Base-by-base conservation (phyloP, 139 green algal species). In the Chlamydomonas sp. region DNA sequence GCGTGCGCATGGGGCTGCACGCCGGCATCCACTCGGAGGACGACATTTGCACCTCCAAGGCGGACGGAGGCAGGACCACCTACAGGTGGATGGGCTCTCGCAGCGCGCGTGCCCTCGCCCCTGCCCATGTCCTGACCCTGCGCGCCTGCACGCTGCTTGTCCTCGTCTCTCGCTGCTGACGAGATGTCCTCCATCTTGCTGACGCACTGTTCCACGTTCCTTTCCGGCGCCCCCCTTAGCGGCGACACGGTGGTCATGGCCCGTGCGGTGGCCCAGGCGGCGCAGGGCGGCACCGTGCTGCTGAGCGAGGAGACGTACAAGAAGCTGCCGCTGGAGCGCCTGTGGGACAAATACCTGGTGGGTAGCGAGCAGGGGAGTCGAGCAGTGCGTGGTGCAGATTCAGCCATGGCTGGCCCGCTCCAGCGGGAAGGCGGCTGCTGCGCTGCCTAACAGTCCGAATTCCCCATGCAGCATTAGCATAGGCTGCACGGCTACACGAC, bases 291-390 rank as follows among this genome's bases (percentile, higher is more conserved):
- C 80, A 90, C 89, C 57, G 76, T 92, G 31, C 82, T 92, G 63
- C 77, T 91, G 66, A 86, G 72, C 57, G 91, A 92, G 80, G 89
- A 89, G 62, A 91, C 88, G 15, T 91, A 92, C 88, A 93, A 91
- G 83, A 91, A 88, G 84, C 84, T 92, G 67, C 84, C 88, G 16
- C 77, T 93, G 60, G 88, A 93, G 85, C 63, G 87, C 60, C 80
- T 93, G 80, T 89, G 81, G 81, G 82, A 91, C 88, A 79, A 83
- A 49, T 89, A 89, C 79, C 79, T 89, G 83, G 88, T 91, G 78
- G 15, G 86, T 63, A 5, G 2, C 6, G 5, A 8, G 16, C 6
- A 59, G 71, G 71, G 68, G 68, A 4, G 68, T 20, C 18, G 68
- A 12, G 68, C 10, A 31, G 12, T 12, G 12, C 12, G 10, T 74